Conservation (phyloP, 75 land plant genomes). For the Adiantum capillusveneris region DNA sequence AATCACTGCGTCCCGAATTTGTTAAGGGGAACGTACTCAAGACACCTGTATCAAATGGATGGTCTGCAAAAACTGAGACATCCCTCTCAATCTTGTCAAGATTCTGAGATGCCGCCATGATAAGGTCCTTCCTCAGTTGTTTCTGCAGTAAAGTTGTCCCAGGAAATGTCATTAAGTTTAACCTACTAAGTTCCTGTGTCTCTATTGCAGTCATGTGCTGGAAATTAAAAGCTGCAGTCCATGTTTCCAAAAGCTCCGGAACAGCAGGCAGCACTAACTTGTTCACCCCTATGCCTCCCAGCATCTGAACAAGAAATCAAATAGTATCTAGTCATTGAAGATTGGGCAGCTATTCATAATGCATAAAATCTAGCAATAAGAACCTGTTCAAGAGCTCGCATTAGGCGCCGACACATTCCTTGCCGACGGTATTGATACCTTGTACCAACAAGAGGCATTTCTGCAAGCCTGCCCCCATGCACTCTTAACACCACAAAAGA, state of each 20-base stretch:
- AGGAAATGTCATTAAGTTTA: constrained; percentile 85
- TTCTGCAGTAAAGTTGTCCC: constrained; percentile 74
- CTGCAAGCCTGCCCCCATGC: constrained; percentile 77
- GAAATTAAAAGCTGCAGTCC: constrained; percentile 83
- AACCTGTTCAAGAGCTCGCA: constrained; percentile 78
- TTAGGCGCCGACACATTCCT: constrained; percentile 89
- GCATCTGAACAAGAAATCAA: constrained; percentile 42
- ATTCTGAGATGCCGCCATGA: too few relatives aligned
- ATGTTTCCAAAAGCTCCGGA: constrained; percentile 69
- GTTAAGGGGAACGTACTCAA: too few relatives aligned
- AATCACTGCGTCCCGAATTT: too few relatives aligned
- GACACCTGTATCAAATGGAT: too few relatives aligned
- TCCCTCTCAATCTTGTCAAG: too few relatives aligned
- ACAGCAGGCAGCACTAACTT: constrained; percentile 78
- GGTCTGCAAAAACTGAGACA: too few relatives aligned
- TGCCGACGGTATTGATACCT: constrained; percentile 69
- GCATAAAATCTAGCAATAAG: neutral
- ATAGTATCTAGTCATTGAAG: neutral
- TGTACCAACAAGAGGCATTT: constrained; percentile 92
- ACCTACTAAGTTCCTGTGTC: constrained; percentile 31
- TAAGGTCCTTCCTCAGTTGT: constrained; percentile 8
- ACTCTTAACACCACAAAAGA: constrained; percentile 29
- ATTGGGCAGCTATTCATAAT: neutral
- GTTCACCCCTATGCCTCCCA: constrained; percentile 60
- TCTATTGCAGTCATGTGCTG: constrained; percentile 40